Percentiles rank a stretch among this genome's conserved stretches.
phyloP scores from a whole-genome alignment of 2,329 filamentous ascomycete genomes.

The Penicillium olsonii region DNA sequence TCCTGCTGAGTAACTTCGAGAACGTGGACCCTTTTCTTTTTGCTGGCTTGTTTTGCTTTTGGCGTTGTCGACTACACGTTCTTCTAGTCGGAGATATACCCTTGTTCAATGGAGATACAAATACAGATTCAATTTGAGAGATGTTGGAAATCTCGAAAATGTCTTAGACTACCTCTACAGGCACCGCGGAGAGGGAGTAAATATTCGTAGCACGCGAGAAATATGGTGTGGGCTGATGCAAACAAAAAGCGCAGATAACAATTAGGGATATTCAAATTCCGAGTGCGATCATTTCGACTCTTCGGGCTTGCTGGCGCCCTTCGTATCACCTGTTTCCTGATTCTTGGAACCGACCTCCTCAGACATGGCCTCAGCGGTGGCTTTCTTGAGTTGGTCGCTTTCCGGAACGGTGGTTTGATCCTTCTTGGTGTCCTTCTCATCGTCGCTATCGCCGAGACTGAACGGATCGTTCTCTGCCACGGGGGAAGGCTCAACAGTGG shows the following conservation, averaged over 20 bases:
- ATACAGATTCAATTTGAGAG: conserved; percentile 12
- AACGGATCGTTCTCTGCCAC: conserved; percentile 93
- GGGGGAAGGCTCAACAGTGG: conserved; percentile 79
- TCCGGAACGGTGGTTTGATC: conserved; percentile 54
- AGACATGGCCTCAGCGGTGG: conserved; percentile 54
- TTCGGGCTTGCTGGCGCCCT: conserved; percentile 24
- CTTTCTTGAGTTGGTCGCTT: conserved; percentile 65
- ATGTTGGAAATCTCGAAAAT: background rate
- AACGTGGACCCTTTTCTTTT: background rate
- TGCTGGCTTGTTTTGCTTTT: conserved; percentile 1
- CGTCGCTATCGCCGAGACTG: conserved; percentile 91
- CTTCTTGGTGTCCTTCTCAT: conserved; percentile 79
- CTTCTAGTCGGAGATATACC: conserved; percentile 19
- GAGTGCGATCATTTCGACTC: conserved; percentile 27
- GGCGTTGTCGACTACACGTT: conserved; percentile 14
- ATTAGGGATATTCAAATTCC: conserved; percentile 2
- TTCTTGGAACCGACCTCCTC: conserved; percentile 39
- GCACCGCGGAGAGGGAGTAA: conserved; percentile 5
- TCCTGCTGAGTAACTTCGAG: conserved; percentile 2
- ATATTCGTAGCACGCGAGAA: background rate
- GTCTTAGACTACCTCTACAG: conserved; percentile 9
- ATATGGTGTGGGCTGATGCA: background rate
- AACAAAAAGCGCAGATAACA: background rate
- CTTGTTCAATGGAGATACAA: conserved; percentile 9
- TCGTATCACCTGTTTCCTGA: conserved; percentile 12